phyloP scores from a whole-genome alignment of 2,329 filamentous ascomycete genomes.

The Clonostachys solani region DNA sequence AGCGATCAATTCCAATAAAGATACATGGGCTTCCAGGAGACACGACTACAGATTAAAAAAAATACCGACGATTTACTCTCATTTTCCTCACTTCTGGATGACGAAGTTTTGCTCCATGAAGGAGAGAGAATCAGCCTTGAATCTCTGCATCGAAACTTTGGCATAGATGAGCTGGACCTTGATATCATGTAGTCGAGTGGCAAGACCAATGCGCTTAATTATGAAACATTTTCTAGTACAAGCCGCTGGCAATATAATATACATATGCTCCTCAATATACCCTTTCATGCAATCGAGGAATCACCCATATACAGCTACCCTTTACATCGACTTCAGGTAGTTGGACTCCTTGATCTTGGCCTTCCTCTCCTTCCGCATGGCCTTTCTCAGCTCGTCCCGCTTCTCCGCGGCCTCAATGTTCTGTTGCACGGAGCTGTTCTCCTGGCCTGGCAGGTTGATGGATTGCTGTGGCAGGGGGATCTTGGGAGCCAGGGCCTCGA shows the following conservation, averaged over 20 bases:
- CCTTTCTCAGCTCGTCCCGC: slow-evolving; percentile 61
- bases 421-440: slow-evolving; percentile 33
- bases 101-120: too few species aligned
- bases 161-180: not conserved
- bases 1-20: too few species aligned
- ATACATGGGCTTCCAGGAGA: too few species aligned
- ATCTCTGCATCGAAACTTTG: not conserved
- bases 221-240: not conserved
- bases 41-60: too few species aligned
- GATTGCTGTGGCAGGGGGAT: slow-evolving; percentile 74
- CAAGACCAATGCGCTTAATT: not conserved
- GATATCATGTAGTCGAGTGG: not conserved
- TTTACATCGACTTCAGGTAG: slow-evolving; percentile 77
- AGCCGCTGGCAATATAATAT: not conserved
- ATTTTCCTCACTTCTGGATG: too few species aligned
- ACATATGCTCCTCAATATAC: not conserved
- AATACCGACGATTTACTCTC: too few species aligned
- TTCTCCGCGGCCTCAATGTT: slow-evolving; percentile 42
- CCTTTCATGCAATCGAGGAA: slow-evolving; percentile 15
- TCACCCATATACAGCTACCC: not conserved
- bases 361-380: slow-evolving; percentile 71
- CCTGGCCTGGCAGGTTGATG: slow-evolving; percentile 61
- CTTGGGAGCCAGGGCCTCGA: slow-evolving; percentile 62
- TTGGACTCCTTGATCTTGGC: slow-evolving; percentile 79
- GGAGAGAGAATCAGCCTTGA: too few species aligned